These are phyloP conservation scores for Ophiostoma populinum DNA, from an alignment of 2,329 filamentous ascomycete genomes.

Conservation along the genomic window DNA sequence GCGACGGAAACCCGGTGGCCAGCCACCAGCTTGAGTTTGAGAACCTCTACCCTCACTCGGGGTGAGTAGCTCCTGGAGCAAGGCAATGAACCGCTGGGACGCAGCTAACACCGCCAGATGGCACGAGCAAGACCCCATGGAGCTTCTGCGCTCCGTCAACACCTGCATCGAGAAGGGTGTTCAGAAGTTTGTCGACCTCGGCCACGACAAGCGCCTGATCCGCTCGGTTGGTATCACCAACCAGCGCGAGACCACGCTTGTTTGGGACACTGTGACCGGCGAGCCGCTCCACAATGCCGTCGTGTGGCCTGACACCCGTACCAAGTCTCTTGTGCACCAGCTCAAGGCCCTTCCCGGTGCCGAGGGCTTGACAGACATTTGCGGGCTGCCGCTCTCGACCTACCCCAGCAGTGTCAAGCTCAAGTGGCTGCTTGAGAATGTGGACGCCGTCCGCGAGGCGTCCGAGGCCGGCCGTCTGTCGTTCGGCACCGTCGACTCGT, in stretches of 20 bases:
- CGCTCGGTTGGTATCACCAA: conserved; percentile 74
- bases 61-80: conserved; percentile 35
- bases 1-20: conserved; percentile 57
- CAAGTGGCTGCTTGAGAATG: conserved; percentile 62
- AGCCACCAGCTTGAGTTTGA: conserved; percentile 76
- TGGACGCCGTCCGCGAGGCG: conserved; percentile 49
- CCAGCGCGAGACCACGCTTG: conserved; percentile 74
- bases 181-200: conserved; percentile 63
- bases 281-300: conserved; percentile 71
- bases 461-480: conserved; percentile 62
- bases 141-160: conserved; percentile 59
- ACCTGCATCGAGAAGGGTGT: conserved; percentile 52
- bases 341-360: conserved; percentile 51
- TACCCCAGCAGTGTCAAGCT: conserved; percentile 81
- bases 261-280: conserved; percentile 70
- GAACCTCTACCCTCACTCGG: conserved; percentile 69
- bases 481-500: conserved; percentile 79
- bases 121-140: conserved; percentile 76
- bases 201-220: conserved; percentile 51
- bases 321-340: conserved; percentile 53
- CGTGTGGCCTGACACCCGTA: conserved; percentile 80
- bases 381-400: conserved; percentile 70
- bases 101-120: conserved; percentile 34
- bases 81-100: neutral
- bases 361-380: conserved; percentile 51